Base-by-base conservation (phyloP, 306 rosid genomes). In the Malus orientalis region DNA sequence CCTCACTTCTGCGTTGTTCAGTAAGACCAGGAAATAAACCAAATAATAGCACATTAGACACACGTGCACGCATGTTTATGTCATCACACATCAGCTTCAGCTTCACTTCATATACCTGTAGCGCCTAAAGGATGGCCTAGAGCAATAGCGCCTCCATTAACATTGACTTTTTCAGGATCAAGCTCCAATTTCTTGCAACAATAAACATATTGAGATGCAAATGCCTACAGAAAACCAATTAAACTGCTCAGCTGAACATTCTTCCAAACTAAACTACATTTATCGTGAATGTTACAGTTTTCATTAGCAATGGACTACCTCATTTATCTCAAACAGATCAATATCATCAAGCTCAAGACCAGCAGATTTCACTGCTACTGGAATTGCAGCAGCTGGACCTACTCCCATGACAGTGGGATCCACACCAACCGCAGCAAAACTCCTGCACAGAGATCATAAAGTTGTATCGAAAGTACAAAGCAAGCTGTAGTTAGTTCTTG, bases 111-210 rank as follows among this genome's bases (percentile, higher is more conserved):
- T 10, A 15, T 78, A 94, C 97, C 97, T 84, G 97, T 95, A 55
- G 91, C 95, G 0, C 96, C 98, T 85, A 95, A 76, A 78, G 97
- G 98, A 92, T 95, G 98, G 8, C 98, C 98, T 49, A 92, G 82
- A 64, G 97, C 98, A 71, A 94, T 81, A 33, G 98, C 98, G 64
- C 98, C 98, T 76, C 97, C 98, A 72, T 92, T 92, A 30, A 89
- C 97, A 73, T 94, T 94, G 83, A 94, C 95, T 73, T 77, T 94
- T 13, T 67, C 75, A 51, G 90, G 82, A 82, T 94, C 90, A 80
- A 94, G 96, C 59, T 69, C 93, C 85, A 94, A 88, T 85, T 90
- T 91, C 89, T 92, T 94, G 81, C 78, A 69, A 84, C 95, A 87
- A 73, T 91, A 90, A 65, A 94, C 96, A 80, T 64, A 92, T 65